A percentile compares a stretch with the other conserved stretches of the same genome.
Conservation (phyloP, 371 early-diverging fungal species). For the Mucor ambiguus region DNA sequence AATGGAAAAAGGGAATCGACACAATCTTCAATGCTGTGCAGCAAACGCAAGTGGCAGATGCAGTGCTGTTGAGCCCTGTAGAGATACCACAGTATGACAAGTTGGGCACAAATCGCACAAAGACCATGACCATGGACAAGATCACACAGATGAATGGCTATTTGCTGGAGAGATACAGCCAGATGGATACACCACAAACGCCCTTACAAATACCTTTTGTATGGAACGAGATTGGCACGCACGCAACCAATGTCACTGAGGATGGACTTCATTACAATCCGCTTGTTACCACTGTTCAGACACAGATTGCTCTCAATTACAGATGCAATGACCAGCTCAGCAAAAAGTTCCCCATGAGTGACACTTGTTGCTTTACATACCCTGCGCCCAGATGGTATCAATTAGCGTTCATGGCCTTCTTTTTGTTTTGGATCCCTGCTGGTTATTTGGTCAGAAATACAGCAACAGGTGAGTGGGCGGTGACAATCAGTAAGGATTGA, state of each 20-base stretch:
- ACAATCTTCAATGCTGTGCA: conserved; percentile 31
- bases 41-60: conserved; percentile 31
- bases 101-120: conserved; percentile 43
- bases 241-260: conserved; percentile 39
- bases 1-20: conserved; percentile 55
- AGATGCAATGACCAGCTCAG: conserved; percentile 60
- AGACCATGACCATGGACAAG: conserved; percentile 45
- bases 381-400: conserved; percentile 58
- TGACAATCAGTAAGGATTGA: too few relatives aligned
- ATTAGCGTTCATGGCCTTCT: conserved; percentile 41
- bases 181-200: neutral
- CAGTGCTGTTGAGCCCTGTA: conserved; percentile 43
- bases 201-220: conserved; percentile 52
- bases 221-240: conserved; percentile 53
- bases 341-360: conserved; percentile 47
- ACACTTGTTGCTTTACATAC: conserved; percentile 69
- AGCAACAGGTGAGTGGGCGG: conserved; percentile 30
- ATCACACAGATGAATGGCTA: conserved; percentile 62
- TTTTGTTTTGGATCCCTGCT: conserved; percentile 52
- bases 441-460: conserved; percentile 26
- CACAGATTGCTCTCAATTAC: conserved; percentile 63
- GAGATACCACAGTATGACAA: conserved; percentile 38
- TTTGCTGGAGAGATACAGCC: conserved; percentile 29
- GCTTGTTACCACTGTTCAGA: conserved; percentile 48
- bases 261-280: conserved; percentile 69